phyloP scores from a whole-genome alignment of 2,329 filamentous ascomycete species.

The Aureobasidium vineae region DNA sequence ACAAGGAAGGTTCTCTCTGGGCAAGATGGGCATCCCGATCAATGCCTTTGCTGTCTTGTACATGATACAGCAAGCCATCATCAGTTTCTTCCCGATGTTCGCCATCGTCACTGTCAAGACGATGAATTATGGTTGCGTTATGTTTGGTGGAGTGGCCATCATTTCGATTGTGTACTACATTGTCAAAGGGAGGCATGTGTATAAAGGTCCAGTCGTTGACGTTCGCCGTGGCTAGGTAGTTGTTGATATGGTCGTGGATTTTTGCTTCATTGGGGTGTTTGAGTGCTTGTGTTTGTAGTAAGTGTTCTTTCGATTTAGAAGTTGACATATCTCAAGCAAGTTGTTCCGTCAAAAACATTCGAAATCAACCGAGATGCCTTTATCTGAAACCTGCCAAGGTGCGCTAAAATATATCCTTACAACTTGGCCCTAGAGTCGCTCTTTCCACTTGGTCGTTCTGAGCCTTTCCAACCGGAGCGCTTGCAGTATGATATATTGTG shows the following conservation, averaged over 20 bases:
- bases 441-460: neutral
- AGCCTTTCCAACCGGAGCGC: neutral
- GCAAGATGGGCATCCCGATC: conserved; percentile 32
- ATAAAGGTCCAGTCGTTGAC: conserved; percentile 31
- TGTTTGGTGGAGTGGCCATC: conserved; percentile 31
- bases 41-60: conserved; percentile 34
- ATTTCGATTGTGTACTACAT: conserved; percentile 27
- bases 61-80: conserved; percentile 30
- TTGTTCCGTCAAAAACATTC: neutral
- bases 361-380: neutral
- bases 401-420: neutral
- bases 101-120: conserved; percentile 32
- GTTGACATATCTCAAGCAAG: neutral
- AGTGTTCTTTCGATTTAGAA: neutral
- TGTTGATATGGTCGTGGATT: neutral
- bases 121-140: conserved; percentile 31
- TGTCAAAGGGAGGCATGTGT: conserved; percentile 28
- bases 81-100: conserved; percentile 26
- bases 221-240: neutral
- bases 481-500: neutral
- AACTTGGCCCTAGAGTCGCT: neutral
- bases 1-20: conserved; percentile 32
- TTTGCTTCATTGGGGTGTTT: neutral
- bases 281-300: neutral
- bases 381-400: neutral